Base-by-base conservation (phyloP, 1,284 basidiomycete species). In the Trichosporon sp. region DNA sequence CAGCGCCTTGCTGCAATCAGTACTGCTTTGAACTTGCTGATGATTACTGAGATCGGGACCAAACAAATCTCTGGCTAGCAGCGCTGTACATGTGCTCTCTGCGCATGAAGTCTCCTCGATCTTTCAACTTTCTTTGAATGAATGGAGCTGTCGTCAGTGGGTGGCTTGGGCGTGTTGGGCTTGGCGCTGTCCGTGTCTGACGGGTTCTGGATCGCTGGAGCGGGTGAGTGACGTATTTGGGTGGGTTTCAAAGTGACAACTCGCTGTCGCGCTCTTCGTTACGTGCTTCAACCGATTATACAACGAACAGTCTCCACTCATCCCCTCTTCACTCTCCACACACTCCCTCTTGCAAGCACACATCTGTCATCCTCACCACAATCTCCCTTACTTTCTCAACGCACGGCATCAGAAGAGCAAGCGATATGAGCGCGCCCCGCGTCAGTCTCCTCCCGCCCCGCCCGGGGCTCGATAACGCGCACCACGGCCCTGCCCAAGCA, bases 391-490 rank as follows among this genome's bases (percentile, higher is more conserved):
- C 51, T 54, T 26, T 26, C 26, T 26, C 26, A 26, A 26, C 26
- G 26, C 26, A 26, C 26, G 26, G 26, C 26, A 26, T 26, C 26
- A 26, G 26, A 4, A 54, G 7, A 54, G 51, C 14, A 19, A 19
- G 21, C 59, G 12, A 11, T 8, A 63, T 63, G 59, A 63, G 59
- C 59, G 59, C 59, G 59, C 59, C 59, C 10, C 65, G 46, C 26
- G 65, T 46, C 65, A 32, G 40, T 16, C 40, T 32, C 31, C 46
- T 70, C 6, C 59, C 59, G 12, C 66, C 70, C 11, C 61, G 46
- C 14, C 32, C 31, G 35, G 66, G 59, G 21, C 66, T 67, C 8
- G 66, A 26, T 35, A 67, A 67, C 70, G 70, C 67, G 38, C 70
- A 70, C 66, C 70, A 70, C 48, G 70, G 70, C 37, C 59, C 59